These are phyloP conservation scores for Chamaenerion angustifolium DNA, from an alignment of 345 rosid genomes.

Conservation along the genomic window DNA sequence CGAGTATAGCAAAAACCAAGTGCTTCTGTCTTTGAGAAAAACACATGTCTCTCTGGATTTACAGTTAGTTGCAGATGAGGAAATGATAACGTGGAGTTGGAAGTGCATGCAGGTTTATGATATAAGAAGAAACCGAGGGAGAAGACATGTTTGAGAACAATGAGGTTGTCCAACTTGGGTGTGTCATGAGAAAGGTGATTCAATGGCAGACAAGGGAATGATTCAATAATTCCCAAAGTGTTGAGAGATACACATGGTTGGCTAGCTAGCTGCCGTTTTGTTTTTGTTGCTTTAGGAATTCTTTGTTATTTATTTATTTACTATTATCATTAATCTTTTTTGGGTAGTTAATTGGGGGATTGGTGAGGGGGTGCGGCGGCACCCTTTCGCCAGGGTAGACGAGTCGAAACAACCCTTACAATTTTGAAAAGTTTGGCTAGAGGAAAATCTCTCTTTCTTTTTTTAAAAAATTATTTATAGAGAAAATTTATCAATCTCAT, in stretches of 20 bases:
- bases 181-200: conserved; percentile 48
- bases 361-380: too few species aligned
- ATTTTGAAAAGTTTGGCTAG: too few species aligned
- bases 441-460: too few species aligned
- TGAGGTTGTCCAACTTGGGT: conserved; percentile 46
- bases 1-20: conserved; percentile 16
- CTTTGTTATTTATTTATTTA: too few species aligned
- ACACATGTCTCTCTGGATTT: conserved; percentile 12
- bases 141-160: conserved; percentile 53
- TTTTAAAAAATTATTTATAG: too few species aligned
- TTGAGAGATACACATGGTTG: conserved; percentile 3
- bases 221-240: conserved; percentile 27
- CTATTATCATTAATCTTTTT: too few species aligned
- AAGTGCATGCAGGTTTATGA: conserved; percentile 12
- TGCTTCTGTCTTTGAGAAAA: conserved; percentile 27
- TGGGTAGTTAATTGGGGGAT: too few species aligned
- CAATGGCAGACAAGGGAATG: conserved; percentile 61
- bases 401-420: too few species aligned
- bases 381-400: too few species aligned
- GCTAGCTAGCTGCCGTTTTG: not conserved
- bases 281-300: not conserved
- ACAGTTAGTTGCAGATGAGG: not conserved
- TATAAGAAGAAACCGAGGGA: conserved; percentile 13
- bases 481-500: too few species aligned
- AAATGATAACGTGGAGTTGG: conserved; percentile 3